phyloP scores from a whole-genome alignment of 2,329 filamentous ascomycete genomes.

The Colletotrichum sublineola region DNA sequence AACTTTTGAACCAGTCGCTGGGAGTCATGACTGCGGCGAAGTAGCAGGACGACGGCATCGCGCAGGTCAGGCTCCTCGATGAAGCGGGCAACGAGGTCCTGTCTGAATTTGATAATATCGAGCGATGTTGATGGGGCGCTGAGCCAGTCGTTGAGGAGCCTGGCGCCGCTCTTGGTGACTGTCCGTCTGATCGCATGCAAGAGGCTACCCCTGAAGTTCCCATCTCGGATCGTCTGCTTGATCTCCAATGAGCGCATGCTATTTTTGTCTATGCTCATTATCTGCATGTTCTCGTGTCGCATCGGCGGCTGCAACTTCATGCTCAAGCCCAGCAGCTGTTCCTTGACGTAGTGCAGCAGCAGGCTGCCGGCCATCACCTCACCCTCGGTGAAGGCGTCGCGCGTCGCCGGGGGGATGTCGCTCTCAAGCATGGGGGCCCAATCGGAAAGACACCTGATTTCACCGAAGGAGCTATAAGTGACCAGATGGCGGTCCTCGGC shows the following conservation, averaged over 20 bases:
- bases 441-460: conserved; percentile 65
- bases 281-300: conserved; percentile 79
- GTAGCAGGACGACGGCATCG: conserved; percentile 75
- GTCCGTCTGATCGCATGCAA: conserved; percentile 91
- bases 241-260: conserved; percentile 92
- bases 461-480: conserved; percentile 73
- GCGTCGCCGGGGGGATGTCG: conserved; percentile 68
- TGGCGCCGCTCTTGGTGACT: conserved; percentile 89
- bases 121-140: conserved; percentile 92
- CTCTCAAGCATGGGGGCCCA: conserved; percentile 86
- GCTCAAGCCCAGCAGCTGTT: conserved; percentile 80
- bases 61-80: conserved; percentile 75
- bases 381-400: conserved; percentile 70
- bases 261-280: conserved; percentile 93
- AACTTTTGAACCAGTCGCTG: conserved; percentile 95
- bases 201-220: conserved; percentile 83
- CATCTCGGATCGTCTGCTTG: conserved; percentile 85
- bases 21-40: conserved; percentile 85
- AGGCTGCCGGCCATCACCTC: conserved; percentile 84
- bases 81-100: conserved; percentile 86
- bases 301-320: conserved; percentile 88
- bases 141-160: conserved; percentile 87
- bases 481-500: conserved; percentile 82
- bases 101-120: conserved; percentile 79
- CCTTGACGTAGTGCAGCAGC: conserved; percentile 86